These are phyloP conservation scores for Pinus tabuliformis DNA, from an alignment of 75 land plant genomes.

Conservation along the genomic window DNA sequence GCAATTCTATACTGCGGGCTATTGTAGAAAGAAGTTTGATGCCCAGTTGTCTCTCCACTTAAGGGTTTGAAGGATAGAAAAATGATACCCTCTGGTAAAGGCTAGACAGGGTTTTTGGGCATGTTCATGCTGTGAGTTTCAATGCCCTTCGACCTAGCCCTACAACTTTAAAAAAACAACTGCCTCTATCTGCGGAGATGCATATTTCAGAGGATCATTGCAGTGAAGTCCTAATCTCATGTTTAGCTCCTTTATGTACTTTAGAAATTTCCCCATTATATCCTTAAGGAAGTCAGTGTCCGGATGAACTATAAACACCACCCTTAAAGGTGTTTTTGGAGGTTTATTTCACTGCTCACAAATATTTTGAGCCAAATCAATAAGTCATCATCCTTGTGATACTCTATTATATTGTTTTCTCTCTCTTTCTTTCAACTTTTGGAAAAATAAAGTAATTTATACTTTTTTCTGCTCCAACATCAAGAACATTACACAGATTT, in stretches of 20 bases:
- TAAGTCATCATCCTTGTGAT: conserved; percentile 95
- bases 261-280: conserved; percentile 65
- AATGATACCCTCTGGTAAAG: no score
- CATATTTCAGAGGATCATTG: conserved; percentile 79
- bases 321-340: conserved; percentile 82
- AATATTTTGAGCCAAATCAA: conserved; percentile 94
- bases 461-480: conserved; percentile 57
- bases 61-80: no score
- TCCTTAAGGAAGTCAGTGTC: neutral
- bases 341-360: conserved; percentile 92
- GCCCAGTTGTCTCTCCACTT: no score
- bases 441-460: conserved; percentile 89
- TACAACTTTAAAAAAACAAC: no score
- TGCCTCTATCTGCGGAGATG: conserved; percentile 14
- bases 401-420: conserved; percentile 81
- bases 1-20: no score
- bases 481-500: conserved; percentile 63
- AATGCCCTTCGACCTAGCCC: no score
- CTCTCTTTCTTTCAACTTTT: conserved; percentile 70
- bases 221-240: conserved; percentile 62
- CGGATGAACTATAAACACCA: conserved; percentile 1
- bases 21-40: no score
- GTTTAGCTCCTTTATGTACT: conserved; percentile 94
- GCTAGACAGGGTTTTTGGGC: no score
- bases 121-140: no score